Percentiles rank a stretch among this genome's conserved stretches.
phyloP scores from a whole-genome alignment of 345 rosid genomes.

The Streptanthus diversifolius region DNA sequence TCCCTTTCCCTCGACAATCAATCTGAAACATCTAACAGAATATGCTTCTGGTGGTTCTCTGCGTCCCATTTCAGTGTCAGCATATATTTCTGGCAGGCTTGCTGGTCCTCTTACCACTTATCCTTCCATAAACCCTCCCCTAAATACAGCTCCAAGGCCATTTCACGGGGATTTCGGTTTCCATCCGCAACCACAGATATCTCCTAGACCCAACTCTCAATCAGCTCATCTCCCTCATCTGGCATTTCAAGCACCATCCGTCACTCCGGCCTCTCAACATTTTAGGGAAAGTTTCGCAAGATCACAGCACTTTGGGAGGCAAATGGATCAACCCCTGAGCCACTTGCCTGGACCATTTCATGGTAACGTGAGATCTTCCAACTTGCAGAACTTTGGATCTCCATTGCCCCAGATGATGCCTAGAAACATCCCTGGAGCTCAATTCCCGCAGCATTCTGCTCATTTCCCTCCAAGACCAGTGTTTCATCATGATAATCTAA shows the following conservation, averaged over 20 bases:
- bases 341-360: slow-evolving; percentile 29
- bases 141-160: slow-evolving; percentile 30
- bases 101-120: slow-evolving; percentile 38
- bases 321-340: slow-evolving; percentile 41
- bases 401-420: slow-evolving; percentile 43
- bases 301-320: slow-evolving; percentile 43
- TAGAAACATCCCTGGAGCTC: slow-evolving; percentile 44
- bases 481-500: slow-evolving; percentile 39
- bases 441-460: slow-evolving; percentile 38
- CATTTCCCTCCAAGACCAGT: slow-evolving; percentile 54
- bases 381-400: slow-evolving; percentile 42
- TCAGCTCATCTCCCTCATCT: slow-evolving; percentile 37
- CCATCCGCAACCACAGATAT: slow-evolving; percentile 44
- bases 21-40: slow-evolving; percentile 36
- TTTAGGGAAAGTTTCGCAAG: slow-evolving; percentile 43
- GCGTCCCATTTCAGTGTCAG: slow-evolving; percentile 31
- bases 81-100: slow-evolving; percentile 35
- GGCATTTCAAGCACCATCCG: slow-evolving; percentile 38
- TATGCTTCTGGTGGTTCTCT: slow-evolving; percentile 36
- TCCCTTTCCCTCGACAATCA: slow-evolving; percentile 30
- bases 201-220: slow-evolving; percentile 44
- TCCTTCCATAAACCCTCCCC: slow-evolving; percentile 38
- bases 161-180: slow-evolving; percentile 63
- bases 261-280: slow-evolving; percentile 43
- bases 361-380: slow-evolving; percentile 41